phyloP scores from a whole-genome alignment of 2,329 filamentous ascomycete species.

The Fusarium nematophilum region DNA sequence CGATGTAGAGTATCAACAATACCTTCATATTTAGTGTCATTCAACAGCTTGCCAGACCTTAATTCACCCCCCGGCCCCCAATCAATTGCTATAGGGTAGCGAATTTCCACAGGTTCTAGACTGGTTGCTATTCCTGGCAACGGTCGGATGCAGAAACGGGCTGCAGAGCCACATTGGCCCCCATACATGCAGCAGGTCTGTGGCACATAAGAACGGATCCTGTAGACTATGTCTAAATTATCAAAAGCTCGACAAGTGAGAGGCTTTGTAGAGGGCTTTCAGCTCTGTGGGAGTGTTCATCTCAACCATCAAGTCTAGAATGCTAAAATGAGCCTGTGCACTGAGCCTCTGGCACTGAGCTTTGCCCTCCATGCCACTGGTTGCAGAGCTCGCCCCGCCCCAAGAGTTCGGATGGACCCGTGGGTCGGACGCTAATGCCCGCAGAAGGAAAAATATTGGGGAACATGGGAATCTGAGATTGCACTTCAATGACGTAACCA shows the following conservation, averaged over 20 bases:
- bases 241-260: slow-evolving; percentile 8
- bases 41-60: too few relatives aligned
- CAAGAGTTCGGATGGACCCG: slow-evolving; percentile 2
- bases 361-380: slow-evolving; percentile 8
- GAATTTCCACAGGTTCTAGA: background rate
- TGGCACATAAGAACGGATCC: background rate
- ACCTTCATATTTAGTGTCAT: too few relatives aligned
- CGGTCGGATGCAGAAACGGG: background rate
- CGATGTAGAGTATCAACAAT: too few relatives aligned
- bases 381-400: slow-evolving; percentile 17
- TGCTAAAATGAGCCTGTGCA: too few relatives aligned
- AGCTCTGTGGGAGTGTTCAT: too few relatives aligned
- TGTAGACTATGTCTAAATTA: background rate
- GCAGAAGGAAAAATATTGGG: slow-evolving; percentile 18
- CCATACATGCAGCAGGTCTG: background rate
- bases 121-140: background rate
- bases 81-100: background rate
- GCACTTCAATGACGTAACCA: slow-evolving; percentile 34
- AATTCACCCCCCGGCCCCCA: too few relatives aligned
- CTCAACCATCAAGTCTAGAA: too few relatives aligned
- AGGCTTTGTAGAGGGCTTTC: slow-evolving; percentile 20
- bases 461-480: slow-evolving; percentile 23
- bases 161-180: background rate
- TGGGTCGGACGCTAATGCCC: slow-evolving; percentile 12
- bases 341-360: background rate